Percentiles rank a stretch among this genome's conserved stretches.
phyloP scores from a whole-genome alignment of 2,329 filamentous ascomycete genomes.

The Arthrocladium fulminans region DNA sequence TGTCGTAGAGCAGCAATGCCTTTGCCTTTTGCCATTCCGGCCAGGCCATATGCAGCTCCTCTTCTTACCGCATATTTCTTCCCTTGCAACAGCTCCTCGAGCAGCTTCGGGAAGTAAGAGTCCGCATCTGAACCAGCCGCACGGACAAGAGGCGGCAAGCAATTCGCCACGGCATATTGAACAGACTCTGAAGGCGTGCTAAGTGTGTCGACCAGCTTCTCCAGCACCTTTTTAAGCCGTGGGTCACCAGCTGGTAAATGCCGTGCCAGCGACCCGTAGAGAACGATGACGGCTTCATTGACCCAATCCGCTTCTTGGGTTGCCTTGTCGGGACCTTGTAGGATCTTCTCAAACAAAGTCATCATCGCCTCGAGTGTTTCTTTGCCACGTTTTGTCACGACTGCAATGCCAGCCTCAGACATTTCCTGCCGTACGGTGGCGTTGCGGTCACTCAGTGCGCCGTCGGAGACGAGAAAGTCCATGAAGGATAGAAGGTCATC shows the following conservation, averaged over 20 bases:
- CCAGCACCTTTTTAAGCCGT: slow-evolving; percentile 79
- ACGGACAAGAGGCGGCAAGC: slow-evolving; percentile 79
- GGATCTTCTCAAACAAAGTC: slow-evolving; percentile 77
- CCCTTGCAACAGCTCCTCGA: slow-evolving; percentile 72
- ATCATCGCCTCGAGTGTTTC: slow-evolving; percentile 79
- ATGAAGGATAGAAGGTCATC: slow-evolving; percentile 68
- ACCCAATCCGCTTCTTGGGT: slow-evolving; percentile 77
- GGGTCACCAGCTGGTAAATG: slow-evolving; percentile 78
- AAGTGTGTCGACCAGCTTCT: slow-evolving; percentile 74
- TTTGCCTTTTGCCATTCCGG: slow-evolving; percentile 79
- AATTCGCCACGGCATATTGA: slow-evolving; percentile 91
- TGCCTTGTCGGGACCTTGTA: slow-evolving; percentile 77
- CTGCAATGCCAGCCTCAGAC: slow-evolving; percentile 75
- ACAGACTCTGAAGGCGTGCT: slow-evolving; percentile 94
- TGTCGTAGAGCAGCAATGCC: slow-evolving; percentile 75
- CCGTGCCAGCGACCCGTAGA: slow-evolving; percentile 87
- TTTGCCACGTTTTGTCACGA: slow-evolving; percentile 75
- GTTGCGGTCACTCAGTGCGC: slow-evolving; percentile 78
- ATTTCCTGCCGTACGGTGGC: slow-evolving; percentile 73
- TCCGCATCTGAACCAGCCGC: slow-evolving; percentile 68
- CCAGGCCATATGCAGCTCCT: slow-evolving; percentile 89
- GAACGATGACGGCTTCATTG: slow-evolving; percentile 93
- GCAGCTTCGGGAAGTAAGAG: slow-evolving; percentile 69
- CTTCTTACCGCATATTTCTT: slow-evolving; percentile 90
- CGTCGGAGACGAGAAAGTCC: slow-evolving; percentile 73